These are phyloP conservation scores for Galerina marginata DNA, from an alignment of 768 basidiomycete species.

Conservation along the genomic window DNA sequence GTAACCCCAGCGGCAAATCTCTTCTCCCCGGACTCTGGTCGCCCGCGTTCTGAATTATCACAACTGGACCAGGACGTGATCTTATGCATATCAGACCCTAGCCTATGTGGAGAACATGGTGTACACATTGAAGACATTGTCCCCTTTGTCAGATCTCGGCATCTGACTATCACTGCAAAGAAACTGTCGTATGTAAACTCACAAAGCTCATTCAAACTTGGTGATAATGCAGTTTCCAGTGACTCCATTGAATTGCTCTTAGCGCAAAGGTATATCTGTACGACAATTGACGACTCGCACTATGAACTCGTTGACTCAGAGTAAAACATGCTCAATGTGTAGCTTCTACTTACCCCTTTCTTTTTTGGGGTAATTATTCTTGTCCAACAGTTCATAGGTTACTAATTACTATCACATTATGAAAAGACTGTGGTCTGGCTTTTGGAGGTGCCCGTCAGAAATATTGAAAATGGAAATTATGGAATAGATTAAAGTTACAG, in stretches of 20 bases:
- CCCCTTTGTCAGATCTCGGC: slow-evolving; percentile 45
- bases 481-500: too few relatives aligned
- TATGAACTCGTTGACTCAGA: background rate
- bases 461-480: too few relatives aligned
- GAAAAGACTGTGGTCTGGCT: too few relatives aligned
- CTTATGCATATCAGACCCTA: slow-evolving; percentile 56
- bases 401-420: too few relatives aligned
- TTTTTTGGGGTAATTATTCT: too few relatives aligned
- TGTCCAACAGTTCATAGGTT: too few relatives aligned
- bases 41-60: slow-evolving; percentile 43
- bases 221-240: background rate
- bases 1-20: too few relatives aligned
- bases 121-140: slow-evolving; percentile 67
- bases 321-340: background rate
- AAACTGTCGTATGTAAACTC: background rate
- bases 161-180: background rate
- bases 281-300: background rate
- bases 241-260: slow-evolving; percentile 2
- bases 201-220: background rate
- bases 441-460: too few relatives aligned
- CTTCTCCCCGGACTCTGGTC: too few relatives aligned
- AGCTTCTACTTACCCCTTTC: background rate
- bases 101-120: slow-evolving; percentile 58
- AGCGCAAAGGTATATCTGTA: background rate
- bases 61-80: slow-evolving; percentile 65